phyloP scores from a whole-genome alignment of 345 rosid species.

The Isatis tinctoria region DNA sequence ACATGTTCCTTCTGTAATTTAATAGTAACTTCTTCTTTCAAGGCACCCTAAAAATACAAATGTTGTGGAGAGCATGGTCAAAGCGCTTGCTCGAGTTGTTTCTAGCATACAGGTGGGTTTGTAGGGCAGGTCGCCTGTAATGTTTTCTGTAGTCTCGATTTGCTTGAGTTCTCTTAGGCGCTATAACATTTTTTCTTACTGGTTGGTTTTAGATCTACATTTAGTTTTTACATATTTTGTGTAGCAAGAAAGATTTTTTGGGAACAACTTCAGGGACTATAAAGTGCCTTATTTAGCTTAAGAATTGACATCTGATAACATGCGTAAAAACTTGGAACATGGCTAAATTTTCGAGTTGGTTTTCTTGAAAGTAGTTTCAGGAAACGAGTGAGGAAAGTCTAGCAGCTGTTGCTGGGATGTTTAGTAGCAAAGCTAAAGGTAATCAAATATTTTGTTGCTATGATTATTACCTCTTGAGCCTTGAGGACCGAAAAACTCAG shows the following conservation, averaged over 20 bases:
- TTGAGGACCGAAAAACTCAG: neutral
- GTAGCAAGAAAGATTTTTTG: neutral
- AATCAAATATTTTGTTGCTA: conserved; percentile 15
- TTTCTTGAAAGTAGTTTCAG: conserved; percentile 54
- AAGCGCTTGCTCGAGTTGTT: conserved; percentile 96
- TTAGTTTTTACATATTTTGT: neutral
- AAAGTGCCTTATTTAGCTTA: neutral
- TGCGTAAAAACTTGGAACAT: conserved; percentile 2
- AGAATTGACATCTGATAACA: neutral
- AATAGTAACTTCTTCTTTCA: conserved; percentile 18
- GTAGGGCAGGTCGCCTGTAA: neutral
- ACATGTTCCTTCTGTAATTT: conserved; percentile 5
- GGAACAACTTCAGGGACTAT: neutral
- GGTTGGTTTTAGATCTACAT: neutral
- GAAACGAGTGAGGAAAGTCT: conserved; percentile 98
- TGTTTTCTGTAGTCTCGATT: conserved; percentile 7
- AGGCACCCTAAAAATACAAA: conserved; percentile 96
- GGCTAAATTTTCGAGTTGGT: conserved; percentile 20
- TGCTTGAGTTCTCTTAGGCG: conserved; percentile 1
- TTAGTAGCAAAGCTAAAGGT: conserved; percentile 99
- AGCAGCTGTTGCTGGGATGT: conserved; percentile 99
- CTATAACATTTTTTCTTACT: neutral
- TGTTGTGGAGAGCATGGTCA: conserved; percentile 97
- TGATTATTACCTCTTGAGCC: neutral
- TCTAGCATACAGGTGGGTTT: conserved; percentile 80